Evolutionary conservation across 164 flowering plant genomes (phyloP).

Genomic region (Santalum album): DNA sequence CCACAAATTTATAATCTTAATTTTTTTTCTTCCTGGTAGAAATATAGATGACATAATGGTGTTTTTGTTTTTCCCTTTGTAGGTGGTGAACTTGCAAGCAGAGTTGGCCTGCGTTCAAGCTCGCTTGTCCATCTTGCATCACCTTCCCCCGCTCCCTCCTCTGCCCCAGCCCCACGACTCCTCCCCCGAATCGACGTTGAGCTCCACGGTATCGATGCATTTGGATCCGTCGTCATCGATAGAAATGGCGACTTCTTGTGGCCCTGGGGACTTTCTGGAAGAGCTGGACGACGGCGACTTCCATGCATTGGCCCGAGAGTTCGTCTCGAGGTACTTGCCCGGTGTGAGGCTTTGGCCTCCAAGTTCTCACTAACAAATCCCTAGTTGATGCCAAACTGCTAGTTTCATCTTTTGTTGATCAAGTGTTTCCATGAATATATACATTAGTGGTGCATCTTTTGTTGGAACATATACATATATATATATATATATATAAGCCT

Average conservation of each 20-base stretch:
- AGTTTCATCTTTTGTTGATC: too few species aligned
- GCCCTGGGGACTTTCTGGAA: conserved; percentile 17
- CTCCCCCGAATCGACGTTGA: conserved; percentile 6
- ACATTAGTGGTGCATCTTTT: too few species aligned
- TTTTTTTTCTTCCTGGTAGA: too few species aligned
- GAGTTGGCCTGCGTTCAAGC: conserved; percentile 49
- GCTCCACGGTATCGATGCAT: background rate
- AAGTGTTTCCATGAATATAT: too few species aligned
- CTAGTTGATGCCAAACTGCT: background rate
- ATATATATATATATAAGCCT: too few species aligned
- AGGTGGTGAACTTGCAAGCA: conserved; percentile 61
- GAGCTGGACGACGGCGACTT: conserved; percentile 25
- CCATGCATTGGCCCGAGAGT: conserved; percentile 31
- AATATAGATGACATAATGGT: background rate
- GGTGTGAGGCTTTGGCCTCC: conserved; percentile 28
- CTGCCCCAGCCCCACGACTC: conserved; percentile 3
- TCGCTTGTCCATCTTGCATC: conserved; percentile 32
- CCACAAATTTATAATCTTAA: too few species aligned
- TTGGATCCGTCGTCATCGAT: conserved; percentile 17
- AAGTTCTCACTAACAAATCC: background rate
- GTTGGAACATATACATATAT: too few species aligned
- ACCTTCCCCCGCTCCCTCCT: conserved; percentile 8
- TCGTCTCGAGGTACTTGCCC: conserved; percentile 37
- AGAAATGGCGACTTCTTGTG: conserved; percentile 7
- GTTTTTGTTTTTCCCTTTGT: background rate